Evolutionary conservation across 169 alveolate genomes (phyloP).

Genomic region (Fabrea salina): DNA sequence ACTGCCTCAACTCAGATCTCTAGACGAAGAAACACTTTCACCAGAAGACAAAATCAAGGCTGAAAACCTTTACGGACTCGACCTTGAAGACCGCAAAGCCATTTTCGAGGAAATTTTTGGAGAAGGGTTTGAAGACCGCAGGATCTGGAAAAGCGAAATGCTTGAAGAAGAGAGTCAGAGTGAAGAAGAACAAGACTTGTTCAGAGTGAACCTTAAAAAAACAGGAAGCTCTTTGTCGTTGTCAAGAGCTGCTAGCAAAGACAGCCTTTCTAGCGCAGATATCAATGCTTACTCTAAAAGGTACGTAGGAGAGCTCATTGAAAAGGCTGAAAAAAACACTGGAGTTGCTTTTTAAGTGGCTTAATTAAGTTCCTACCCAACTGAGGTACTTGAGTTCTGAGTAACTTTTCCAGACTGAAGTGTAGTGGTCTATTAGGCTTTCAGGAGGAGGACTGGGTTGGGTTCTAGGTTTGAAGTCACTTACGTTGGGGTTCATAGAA

Average conservation of each 20-base stretch:
- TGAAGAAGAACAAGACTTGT: conserved; percentile 66
- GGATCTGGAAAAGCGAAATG: conserved; percentile 68
- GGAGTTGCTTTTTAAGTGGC: not conserved
- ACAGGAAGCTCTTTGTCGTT: not conserved
- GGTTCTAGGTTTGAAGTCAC: too few species aligned
- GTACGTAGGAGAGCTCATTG: conserved; percentile 26
- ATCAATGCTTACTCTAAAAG: not conserved
- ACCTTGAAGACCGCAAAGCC: conserved; percentile 68
- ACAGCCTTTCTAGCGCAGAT: not conserved
- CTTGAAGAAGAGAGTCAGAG: conserved; percentile 79
- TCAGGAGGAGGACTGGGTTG: too few species aligned
- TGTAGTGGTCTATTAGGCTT: too few species aligned
- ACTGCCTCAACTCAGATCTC: conserved; percentile 69
- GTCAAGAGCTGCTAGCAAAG: not conserved
- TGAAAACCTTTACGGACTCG: conserved; percentile 79
- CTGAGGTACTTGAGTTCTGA: too few species aligned
- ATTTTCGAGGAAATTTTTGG: conserved; percentile 65
- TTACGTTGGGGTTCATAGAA: too few species aligned
- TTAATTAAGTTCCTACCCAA: not conserved
- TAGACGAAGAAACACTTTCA: conserved; percentile 69
- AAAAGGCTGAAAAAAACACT: not conserved
- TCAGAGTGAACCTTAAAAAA: not conserved
- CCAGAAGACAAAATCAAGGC: conserved; percentile 80
- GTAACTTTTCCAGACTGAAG: too few species aligned
- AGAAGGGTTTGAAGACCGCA: conserved; percentile 79